Percentiles rank a stretch among this genome's conserved stretches.
Evolutionary conservation across 1,139 yeast species (phyloP).

Genomic region (Kodamaea suecica): DNA sequence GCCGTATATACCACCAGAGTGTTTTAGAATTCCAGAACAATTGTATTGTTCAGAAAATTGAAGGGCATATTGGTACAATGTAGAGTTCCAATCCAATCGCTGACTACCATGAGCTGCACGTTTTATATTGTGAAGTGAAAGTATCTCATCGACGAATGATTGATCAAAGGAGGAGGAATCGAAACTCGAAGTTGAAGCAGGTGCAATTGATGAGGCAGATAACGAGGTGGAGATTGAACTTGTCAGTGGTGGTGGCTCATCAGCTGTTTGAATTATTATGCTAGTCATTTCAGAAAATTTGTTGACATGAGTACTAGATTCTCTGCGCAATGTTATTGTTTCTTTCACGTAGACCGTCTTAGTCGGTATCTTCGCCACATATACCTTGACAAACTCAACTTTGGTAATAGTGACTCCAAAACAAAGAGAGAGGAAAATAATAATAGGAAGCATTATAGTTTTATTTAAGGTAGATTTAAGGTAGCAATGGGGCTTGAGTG

Average conservation of each 20-base stretch:
- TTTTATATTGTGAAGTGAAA: slow-evolving; percentile 28
- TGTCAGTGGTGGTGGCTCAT: neutral
- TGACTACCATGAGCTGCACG: slow-evolving; percentile 30
- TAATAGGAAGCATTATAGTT: neutral
- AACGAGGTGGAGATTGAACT: too few relatives aligned
- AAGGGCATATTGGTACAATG: slow-evolving; percentile 30
- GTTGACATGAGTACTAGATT: too few relatives aligned
- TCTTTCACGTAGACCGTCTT: too few relatives aligned
- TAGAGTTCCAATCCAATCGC: slow-evolving; percentile 29
- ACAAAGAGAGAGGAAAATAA: neutral
- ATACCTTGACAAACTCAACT: slow-evolving; percentile 16
- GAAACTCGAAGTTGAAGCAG: too few relatives aligned
- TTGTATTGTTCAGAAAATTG: slow-evolving; percentile 28
- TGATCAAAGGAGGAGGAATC: slow-evolving; percentile 7
- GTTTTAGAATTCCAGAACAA: slow-evolving; percentile 38
- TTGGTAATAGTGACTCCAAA: slow-evolving; percentile 16
- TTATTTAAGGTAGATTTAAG: too few relatives aligned
- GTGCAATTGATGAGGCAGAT: neutral
- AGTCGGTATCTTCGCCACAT: slow-evolving; percentile 6
- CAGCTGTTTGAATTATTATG: too few relatives aligned
- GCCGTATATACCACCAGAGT: slow-evolving; percentile 53
- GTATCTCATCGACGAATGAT: slow-evolving; percentile 26
- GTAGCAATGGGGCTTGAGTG: too few relatives aligned
- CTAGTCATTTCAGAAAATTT: neutral
- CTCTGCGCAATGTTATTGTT: too few relatives aligned